Base-by-base conservation (phyloP, 2,329 filamentous ascomycete genomes). In the Diaporthe aspalathi region DNA sequence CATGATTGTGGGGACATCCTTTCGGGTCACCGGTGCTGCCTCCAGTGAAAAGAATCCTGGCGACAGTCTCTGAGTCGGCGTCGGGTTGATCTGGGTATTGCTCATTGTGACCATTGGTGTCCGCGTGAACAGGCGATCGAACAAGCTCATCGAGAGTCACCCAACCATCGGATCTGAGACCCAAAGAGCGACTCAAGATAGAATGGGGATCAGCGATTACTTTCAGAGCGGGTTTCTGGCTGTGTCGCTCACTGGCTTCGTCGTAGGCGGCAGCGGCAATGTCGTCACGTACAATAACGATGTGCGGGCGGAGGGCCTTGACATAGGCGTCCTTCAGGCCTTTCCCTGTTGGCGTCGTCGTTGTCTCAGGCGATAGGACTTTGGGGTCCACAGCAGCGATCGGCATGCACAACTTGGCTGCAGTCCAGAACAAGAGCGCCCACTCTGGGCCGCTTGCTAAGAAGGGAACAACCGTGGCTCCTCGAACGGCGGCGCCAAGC, bases 1-100 rank as follows among this genome's bases (percentile, higher is more conserved):
- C 29, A 4, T 63, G 27, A 5, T 24, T 47, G 8, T 63, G 57
- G 4, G 57, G 57, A 8, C 57, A 63, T 20, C 57, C 57, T 2
- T 63, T 63, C 3, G 57, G 57, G n/a, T 63, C 57, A 8, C 57
- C 57, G 0, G 57, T 63, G n/a, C 57, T 63, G 4, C 57, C 57
- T 11, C 57, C 57, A 4, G 57, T 63, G 57, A 63, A 63, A 4
- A 63, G 57, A 1, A 63, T 63, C 4, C 57, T 29, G 6, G 57
- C 57, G 6, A 49, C 27, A 16, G 17, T n/a, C 17, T 49, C 43
- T 49, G 43, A 27, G 5, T 38, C 43, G 5, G 43, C 43, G 17
- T 12, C 43, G 9, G 27, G 12, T 22, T 20, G 24, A 12, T 16
- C 20, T 7, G 20, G 1, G 1, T 6, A 2, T 22, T 35, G 20